Conservation (phyloP, 2,329 filamentous ascomycete species). For the Fonsecaea nubica region DNA sequence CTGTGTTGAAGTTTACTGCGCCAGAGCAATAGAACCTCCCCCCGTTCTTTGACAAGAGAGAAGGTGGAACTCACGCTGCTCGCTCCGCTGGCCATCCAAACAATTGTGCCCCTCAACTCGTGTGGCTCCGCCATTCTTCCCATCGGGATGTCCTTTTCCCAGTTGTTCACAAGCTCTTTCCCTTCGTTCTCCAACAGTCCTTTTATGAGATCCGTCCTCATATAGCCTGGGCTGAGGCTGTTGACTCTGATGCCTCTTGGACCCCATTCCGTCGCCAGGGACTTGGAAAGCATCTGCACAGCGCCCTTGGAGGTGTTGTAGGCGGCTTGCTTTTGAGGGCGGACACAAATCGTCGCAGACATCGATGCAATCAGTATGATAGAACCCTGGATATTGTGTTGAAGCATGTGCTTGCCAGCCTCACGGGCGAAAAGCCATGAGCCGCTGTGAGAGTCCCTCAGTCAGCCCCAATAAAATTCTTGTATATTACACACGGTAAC, state of each 20-base stretch:
- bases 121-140: conserved; percentile 48
- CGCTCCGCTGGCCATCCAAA: conserved; percentile 39
- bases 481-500: not conserved
- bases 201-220: conserved; percentile 45
- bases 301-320: conserved; percentile 46
- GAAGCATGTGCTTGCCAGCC: conserved; percentile 66
- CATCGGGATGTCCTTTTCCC: conserved; percentile 46
- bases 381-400: conserved; percentile 40
- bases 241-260: conserved; percentile 49
- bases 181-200: conserved; percentile 47
- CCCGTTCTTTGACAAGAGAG: not conserved
- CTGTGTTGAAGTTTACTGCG: not conserved
- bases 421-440: conserved; percentile 87
- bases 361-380: conserved; percentile 44
- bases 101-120: conserved; percentile 48
- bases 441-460: conserved; percentile 52
- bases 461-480: conserved; percentile 1
- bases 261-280: conserved; percentile 47
- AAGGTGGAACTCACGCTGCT: not conserved
- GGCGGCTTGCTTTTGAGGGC: conserved; percentile 48
- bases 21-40: not conserved
- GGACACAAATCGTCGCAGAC: conserved; percentile 44
- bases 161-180: conserved; percentile 47
- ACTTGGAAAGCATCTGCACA: conserved; percentile 39
- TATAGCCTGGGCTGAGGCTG: conserved; percentile 49